These are phyloP conservation scores for Clitopilus hobsonii DNA, from an alignment of 768 basidiomycete genomes.

Conservation along the genomic window DNA sequence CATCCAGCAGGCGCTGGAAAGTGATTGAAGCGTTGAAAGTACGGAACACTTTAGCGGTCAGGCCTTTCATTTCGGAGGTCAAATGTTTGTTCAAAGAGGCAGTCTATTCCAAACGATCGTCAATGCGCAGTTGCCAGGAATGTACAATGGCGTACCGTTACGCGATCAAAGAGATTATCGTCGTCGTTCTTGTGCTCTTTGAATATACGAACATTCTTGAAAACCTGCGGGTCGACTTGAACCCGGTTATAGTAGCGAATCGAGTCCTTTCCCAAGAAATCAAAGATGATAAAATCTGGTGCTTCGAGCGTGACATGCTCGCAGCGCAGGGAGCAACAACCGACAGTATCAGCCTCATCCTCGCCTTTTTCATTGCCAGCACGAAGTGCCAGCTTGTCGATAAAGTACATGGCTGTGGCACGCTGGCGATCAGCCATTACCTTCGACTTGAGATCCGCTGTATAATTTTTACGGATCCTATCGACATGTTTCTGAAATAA, in stretches of 20 bases:
- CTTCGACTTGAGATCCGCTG: conserved; percentile 77
- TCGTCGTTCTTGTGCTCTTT: conserved; percentile 88
- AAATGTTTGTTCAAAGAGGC: conserved; percentile 87
- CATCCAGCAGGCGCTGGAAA: conserved; percentile 87
- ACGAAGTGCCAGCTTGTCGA: conserved; percentile 94
- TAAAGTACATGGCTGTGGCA: conserved; percentile 99
- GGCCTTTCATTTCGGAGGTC: conserved; percentile 90
- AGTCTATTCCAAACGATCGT: conserved; percentile 48
- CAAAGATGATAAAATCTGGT: conserved; percentile 86
- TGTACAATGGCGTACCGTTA: conserved; percentile 62
- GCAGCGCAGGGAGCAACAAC: conserved; percentile 95
- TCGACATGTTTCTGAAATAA: conserved; percentile 76
- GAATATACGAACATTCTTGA: conserved; percentile 98
- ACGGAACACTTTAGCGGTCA: conserved; percentile 99
- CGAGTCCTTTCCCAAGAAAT: conserved; percentile 99
- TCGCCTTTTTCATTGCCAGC: conserved; percentile 99
- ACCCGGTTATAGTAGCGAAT: conserved; percentile 96
- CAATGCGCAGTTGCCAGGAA: conserved; percentile 8
- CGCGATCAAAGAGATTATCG: conserved; percentile 91
- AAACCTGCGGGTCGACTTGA: conserved; percentile 84
- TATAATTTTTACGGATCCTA: conserved; percentile 87
- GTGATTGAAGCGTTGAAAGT: conserved; percentile 98
- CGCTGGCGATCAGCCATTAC: conserved; percentile 94
- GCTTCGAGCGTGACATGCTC: conserved; percentile 93
- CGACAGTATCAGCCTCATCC: conserved; percentile 98